Base-by-base conservation (phyloP, 2,329 filamentous ascomycete species). In the Monosporascus cannonballus region DNA sequence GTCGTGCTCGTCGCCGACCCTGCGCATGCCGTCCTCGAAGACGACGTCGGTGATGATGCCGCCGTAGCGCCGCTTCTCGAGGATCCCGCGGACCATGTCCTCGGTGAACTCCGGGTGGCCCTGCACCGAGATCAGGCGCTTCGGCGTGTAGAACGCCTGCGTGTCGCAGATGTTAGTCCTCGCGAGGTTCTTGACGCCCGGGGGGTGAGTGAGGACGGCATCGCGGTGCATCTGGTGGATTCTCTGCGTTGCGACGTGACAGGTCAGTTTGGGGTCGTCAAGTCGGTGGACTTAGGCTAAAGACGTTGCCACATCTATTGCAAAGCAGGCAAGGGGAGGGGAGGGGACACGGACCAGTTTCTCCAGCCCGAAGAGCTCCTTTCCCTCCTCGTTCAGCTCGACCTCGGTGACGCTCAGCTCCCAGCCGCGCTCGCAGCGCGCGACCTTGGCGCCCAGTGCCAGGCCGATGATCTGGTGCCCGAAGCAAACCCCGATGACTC, bases 221-320 rank as follows among this genome's bases (percentile, higher is more conserved):
- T 96, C 90, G 58, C 84, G 82, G 70, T 96, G 90, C 88, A 95
- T 93, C 69, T 96, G 89, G 67, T 92, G 86, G 56, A 95, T 80
- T 24, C 77, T 77, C 85, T 88, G 61, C 9, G 49, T 44, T 48
- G 37, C 20, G 51, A 41, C 39, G 20, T 45, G 11, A 41, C 17
- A 18, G 18, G n/a, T n/a, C 22, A 25, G 22, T 14, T 20, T 17
- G 50, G 36, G 30, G 30, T 34, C 11, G 30, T 14, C 9, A 34
- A 3, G 30, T 34, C 30, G 27, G 9, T 9, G 11, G 30, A 14
- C 11, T 34, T 34, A 34, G 30, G 30, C 30, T 14, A 14, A 30
- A 34, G 3, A 14, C 11, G 30, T 34, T 34, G 30, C 30, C 9
- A 9, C 30, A 5, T 34, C 30, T 34, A 34, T 14, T 34, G 11